Percentiles rank a stretch among this genome's conserved stretches.
Conservation (phyloP, 345 rosid genomes). For the Microcos paniculata region DNA sequence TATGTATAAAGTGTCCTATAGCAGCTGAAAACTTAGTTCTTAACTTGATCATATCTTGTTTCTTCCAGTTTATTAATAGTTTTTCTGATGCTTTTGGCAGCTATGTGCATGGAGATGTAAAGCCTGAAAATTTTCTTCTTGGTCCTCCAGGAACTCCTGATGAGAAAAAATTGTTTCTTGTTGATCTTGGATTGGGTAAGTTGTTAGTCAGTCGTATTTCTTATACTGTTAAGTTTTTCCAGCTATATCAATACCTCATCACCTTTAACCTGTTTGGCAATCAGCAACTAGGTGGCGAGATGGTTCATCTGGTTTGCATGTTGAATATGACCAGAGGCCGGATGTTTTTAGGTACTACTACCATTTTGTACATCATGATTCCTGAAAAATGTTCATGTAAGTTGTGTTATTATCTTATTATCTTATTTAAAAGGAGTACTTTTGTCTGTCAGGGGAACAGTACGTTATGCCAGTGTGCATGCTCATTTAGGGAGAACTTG, state of each 20-base stretch:
- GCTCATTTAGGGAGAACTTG: conserved; percentile 81
- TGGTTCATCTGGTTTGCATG: conserved; percentile 51
- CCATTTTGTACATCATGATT: not conserved
- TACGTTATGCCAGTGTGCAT: conserved; percentile 78
- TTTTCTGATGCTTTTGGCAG: conserved; percentile 27
- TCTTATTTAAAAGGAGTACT: not conserved
- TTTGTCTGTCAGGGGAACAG: conserved; percentile 60
- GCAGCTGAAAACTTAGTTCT: not conserved
- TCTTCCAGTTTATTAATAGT: conserved; percentile 3
- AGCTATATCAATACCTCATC: not conserved
- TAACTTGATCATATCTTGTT: not conserved
- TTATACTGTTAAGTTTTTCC: not conserved
- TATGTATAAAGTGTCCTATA: not conserved
- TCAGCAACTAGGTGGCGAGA: conserved; percentile 72
- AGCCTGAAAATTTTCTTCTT: conserved; percentile 79
- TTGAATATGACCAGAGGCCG: conserved; percentile 76
- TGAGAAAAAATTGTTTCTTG: conserved; percentile 59
- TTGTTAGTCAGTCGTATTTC: not conserved
- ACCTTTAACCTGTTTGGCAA: conserved; percentile 10
- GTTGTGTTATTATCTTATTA: not conserved
- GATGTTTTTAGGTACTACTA: conserved; percentile 69
- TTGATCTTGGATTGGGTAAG: conserved; percentile 76
- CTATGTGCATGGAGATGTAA: conserved; percentile 77
- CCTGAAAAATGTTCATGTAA: not conserved
- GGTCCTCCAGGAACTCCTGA: conserved; percentile 60